A percentile compares a stretch with the other conserved stretches of the same genome.
Conservation (phyloP, 768 basidiomycete species). For the Russula brevipes region DNA sequence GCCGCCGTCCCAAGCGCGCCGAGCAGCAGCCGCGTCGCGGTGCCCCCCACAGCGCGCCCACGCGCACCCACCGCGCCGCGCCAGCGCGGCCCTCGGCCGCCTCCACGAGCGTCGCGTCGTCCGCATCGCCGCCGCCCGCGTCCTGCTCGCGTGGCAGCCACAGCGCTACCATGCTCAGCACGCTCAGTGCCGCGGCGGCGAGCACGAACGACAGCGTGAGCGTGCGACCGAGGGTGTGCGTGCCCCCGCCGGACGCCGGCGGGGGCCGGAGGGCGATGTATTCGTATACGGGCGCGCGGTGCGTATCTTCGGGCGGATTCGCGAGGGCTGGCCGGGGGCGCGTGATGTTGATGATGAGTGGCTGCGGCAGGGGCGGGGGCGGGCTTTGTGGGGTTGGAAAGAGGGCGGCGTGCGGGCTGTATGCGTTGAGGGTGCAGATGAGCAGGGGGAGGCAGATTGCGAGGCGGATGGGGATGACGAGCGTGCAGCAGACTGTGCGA, state of each 20-base stretch:
- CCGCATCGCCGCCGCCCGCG: neutral
- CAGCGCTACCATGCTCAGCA: conserved; percentile 9
- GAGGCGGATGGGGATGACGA: conserved; percentile 23
- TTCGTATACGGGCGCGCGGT: neutral
- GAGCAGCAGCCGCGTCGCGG: conserved; percentile 12
- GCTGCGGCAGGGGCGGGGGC: neutral
- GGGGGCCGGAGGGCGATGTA: conserved; percentile 3
- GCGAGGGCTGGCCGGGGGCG: neutral
- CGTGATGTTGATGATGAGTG: neutral
- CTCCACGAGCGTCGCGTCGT: conserved; percentile 18
- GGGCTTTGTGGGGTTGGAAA: neutral
- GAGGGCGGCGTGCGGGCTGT: conserved; percentile 6
- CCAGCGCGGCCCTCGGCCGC: neutral
- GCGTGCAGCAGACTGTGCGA: conserved; percentile 18
- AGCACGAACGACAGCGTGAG: conserved; percentile 18
- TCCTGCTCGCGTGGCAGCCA: conserved; percentile 6
- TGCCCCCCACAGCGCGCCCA: conserved; percentile 5
- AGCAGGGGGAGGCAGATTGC: conserved; percentile 23
- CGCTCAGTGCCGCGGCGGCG: conserved; percentile 12
- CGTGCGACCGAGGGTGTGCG: conserved; percentile 2
- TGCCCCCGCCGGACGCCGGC: neutral
- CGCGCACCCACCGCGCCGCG: neutral
- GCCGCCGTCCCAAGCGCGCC: conserved; percentile 21
- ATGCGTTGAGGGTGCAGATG: conserved; percentile 21
- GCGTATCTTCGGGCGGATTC: conserved; percentile 3